Base-by-base conservation (phyloP, 441 rosid genomes). In the Iberis amara region DNA sequence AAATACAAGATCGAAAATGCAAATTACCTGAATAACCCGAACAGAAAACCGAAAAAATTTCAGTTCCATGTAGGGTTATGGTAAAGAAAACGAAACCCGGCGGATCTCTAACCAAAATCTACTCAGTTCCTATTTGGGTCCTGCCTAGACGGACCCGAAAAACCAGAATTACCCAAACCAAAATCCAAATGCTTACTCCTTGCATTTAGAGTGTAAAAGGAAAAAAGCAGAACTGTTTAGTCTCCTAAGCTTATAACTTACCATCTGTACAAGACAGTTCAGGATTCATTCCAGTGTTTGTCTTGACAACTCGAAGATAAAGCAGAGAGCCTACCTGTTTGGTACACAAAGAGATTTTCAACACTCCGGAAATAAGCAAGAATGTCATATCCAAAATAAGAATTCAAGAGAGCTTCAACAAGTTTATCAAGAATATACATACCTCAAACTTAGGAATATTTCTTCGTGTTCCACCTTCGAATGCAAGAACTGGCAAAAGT, bases 401-500 rank as follows among this genome's bases (percentile, higher is more conserved):
- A 35, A 27, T 7, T 1, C 28, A 33, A 45, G 52, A 38, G 35
- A 30, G 52, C 5, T 26, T 36, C 2, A 53, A 35, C 28, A 11
- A n/a, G n/a, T 52, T 11, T 10, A 38, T 51, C 31, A n/a, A 36
- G 55, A 56, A 30, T 47, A 48, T 23, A 39, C 61, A 2, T 36
- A 68, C 98, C 84, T 81, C 82, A 74, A 85, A 78, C 71, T 85
- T 88, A 8, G 98, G 98, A 51, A 81, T 72, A 55, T 82, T 88
- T 71, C 84, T 88, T 61, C 81, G 63, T 23, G 91, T 85, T 41
- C 81, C 96, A 62, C 98, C 98, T 73, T 91, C 94, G 47, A 91
- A 91, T 38, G 95, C 95, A 72, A 87, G 90, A 61, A 74, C 83
- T 0, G 95, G 94, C 62, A 88, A 74, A 71, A 75, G 76, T 39